A percentile compares a stretch with the other conserved stretches of the same genome.
Conservation (phyloP, 805 yeast genomes). For the Candida pseudoglaebosa region DNA sequence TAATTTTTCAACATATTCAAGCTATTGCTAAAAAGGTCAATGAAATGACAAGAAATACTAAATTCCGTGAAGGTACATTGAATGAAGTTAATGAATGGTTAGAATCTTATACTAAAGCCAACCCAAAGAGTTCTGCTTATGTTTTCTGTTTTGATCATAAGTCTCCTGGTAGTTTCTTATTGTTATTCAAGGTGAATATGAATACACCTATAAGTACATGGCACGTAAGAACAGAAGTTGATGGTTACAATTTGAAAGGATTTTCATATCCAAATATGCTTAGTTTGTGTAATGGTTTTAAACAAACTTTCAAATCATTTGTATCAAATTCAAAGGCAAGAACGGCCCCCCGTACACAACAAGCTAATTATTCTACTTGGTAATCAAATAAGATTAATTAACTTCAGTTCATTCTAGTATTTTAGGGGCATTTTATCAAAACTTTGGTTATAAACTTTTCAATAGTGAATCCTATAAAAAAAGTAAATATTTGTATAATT, state of each 20-base stretch:
- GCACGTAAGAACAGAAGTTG: conserved; percentile 88
- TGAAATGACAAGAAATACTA: conserved; percentile 81
- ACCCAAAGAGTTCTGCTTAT: conserved; percentile 84
- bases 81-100: conserved; percentile 83
- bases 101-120: conserved; percentile 84
- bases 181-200: conserved; percentile 79
- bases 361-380: not conserved
- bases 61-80: conserved; percentile 77
- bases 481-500: conserved; percentile 4
- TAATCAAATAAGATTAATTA: not conserved
- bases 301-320: conserved; percentile 49
- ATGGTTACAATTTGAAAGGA: conserved; percentile 76
- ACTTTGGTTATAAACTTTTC: not conserved
- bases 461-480: not conserved
- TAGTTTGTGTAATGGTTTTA: conserved; percentile 91
- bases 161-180: conserved; percentile 89
- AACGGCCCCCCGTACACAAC: conserved; percentile 13
- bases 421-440: not conserved
- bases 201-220: conserved; percentile 69
- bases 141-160: conserved; percentile 87
- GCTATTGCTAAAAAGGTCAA: conserved; percentile 79
- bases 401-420: conserved; percentile 1
- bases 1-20: conserved; percentile 81
- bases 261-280: conserved; percentile 87
- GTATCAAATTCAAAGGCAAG: conserved; percentile 16